Percentiles rank a stretch among this genome's conserved stretches.
phyloP scores from a whole-genome alignment of 2,329 filamentous ascomycete genomes.

The Alternaria tenuissima region DNA sequence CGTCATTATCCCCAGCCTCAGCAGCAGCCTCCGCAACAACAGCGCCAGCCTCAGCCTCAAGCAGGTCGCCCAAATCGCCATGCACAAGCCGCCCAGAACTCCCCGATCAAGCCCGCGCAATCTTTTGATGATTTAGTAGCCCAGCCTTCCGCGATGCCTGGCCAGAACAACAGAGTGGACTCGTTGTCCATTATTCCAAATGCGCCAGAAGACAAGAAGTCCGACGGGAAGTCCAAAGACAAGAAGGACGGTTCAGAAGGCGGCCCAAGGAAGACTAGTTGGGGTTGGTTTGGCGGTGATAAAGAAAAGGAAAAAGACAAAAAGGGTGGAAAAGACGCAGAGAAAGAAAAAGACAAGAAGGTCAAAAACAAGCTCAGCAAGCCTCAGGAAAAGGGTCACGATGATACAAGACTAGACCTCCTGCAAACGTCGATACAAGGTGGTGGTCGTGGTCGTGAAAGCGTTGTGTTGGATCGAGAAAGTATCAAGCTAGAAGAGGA shows the following conservation, averaged over 20 bases:
- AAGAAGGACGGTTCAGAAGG: slow-evolving; percentile 75
- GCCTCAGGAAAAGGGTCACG: slow-evolving; percentile 63
- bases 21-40: slow-evolving; percentile 27
- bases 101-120: slow-evolving; percentile 54
- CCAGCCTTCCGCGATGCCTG: slow-evolving; percentile 73
- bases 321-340: slow-evolving; percentile 58
- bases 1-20: slow-evolving; percentile 23
- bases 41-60: slow-evolving; percentile 28
- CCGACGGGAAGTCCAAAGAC: slow-evolving; percentile 74
- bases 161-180: slow-evolving; percentile 74
- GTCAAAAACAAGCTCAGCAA: slow-evolving; percentile 73
- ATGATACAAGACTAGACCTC: slow-evolving; percentile 84
- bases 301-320: slow-evolving; percentile 75
- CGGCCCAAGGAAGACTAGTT: slow-evolving; percentile 75
- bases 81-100: slow-evolving; percentile 41
- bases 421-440: slow-evolving; percentile 86
- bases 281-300: slow-evolving; percentile 76
- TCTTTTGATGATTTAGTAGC: slow-evolving; percentile 71
- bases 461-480: slow-evolving; percentile 82
- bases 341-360: slow-evolving; percentile 53
- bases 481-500: slow-evolving; percentile 79
- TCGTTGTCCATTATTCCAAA: slow-evolving; percentile 83
- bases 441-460: slow-evolving; percentile 72
- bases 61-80: slow-evolving; percentile 38
- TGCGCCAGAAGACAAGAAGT: slow-evolving; percentile 72